Base-by-base conservation (phyloP, 495 filamentous ascomycete genomes). In the Sordaria brevicollis region DNA sequence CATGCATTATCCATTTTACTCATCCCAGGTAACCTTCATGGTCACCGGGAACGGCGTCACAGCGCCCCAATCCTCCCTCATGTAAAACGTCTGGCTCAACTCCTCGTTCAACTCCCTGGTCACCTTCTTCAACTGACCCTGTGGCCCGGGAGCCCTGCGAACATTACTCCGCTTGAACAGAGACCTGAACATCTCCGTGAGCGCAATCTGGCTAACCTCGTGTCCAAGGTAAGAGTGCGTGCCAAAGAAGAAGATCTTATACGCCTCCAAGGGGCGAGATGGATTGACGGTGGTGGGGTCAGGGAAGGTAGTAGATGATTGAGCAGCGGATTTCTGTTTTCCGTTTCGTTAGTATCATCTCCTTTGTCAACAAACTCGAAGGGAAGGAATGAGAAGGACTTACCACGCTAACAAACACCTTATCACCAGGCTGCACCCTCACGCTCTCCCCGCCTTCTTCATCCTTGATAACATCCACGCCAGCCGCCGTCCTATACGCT, bases 71-170 rank as follows among this genome's bases (percentile, higher is more conserved):
- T 96, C 91, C 78, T 91, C 88, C 67, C 87, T 86, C 81, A 96
- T 84, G 73, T 93, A 96, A 33, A 88, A 77, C 33, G 86, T 87
- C 76, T 86, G 87, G 0, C 86, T 90, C 17, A 85, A 88, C 3
- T 84, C 81, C 41, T 82, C 83, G 0, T 86, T 90, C n/a, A 85
- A 89, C 2, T 84, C 81, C 41, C 83, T 83, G 0, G 82, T 79
- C 11, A 94, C 82, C 81, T 88, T 91, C 84, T 94, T 93, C 65
- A 96, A 77, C 74, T 89, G 78, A 1, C 93, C 92, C 79, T 90
- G 87, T 1, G 84, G 81, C 2, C 92, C 92, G 0, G 86, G 79
- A 0, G 89, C 91, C 68, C 89, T 85, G n/a, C 89, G 83, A n/a
- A 95, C 77, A n/a, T 83, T 84, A 66, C 81, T 85, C 62, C 89